Conservation (phyloP, 352 stramenopile genomes). For the Phytophthora pluvialis region DNA sequence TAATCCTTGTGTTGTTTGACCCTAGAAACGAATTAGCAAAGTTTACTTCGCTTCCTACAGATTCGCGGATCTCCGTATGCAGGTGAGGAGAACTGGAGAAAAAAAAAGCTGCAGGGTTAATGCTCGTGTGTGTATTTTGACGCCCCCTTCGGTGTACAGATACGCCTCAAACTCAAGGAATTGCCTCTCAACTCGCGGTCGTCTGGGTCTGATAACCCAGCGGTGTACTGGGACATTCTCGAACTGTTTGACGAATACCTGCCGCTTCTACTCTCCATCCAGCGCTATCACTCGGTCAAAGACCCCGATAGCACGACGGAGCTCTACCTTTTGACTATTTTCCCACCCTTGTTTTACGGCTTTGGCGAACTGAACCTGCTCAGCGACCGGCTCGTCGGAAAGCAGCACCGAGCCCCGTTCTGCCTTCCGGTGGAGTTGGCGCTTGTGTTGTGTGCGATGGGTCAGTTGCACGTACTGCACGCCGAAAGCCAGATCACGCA, state of each 20-base stretch:
- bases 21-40: constrained; percentile 40
- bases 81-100: constrained; percentile 25
- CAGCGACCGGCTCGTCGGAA: constrained; percentile 38
- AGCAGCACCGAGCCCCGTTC: constrained; percentile 27
- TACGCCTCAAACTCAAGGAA: constrained; percentile 62
- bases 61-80: constrained; percentile 47
- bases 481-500: constrained; percentile 39
- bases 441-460: constrained; percentile 46
- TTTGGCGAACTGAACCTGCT: constrained; percentile 43
- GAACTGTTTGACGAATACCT: constrained; percentile 53
- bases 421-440: constrained; percentile 43
- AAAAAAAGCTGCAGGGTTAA: neutral
- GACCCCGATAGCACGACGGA: neutral
- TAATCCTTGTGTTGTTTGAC: neutral
- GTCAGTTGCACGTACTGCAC: constrained; percentile 40
- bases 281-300: constrained; percentile 32
- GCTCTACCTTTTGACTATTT: constrained; percentile 19
- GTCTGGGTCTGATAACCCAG: constrained; percentile 1
- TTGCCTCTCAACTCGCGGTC: constrained; percentile 41
- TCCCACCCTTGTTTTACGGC: constrained; percentile 54
- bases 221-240: constrained; percentile 35
- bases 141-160: constrained; percentile 20
- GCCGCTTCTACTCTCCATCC: constrained; percentile 47
- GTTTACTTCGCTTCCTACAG: constrained; percentile 44
- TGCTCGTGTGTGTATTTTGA: neutral